Evolutionary conservation across 2,329 filamentous ascomycete species (phyloP).

Genomic region (Venturia nashicola): DNA sequence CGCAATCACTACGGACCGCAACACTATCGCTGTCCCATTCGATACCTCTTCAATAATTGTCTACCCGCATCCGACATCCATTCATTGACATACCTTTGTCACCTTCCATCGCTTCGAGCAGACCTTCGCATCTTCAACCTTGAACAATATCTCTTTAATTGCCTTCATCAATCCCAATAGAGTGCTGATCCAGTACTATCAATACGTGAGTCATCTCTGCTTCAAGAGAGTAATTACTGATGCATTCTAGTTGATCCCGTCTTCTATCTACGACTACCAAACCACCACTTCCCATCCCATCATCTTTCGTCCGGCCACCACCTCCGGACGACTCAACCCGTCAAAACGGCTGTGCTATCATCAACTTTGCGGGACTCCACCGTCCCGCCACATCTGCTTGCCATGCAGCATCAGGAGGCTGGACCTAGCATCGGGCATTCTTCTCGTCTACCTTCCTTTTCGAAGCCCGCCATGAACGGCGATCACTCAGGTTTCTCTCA

Average conservation of each 20-base stretch:
- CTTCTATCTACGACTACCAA: neutral
- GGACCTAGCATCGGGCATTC: constrained; percentile 46
- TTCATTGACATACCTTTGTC: neutral
- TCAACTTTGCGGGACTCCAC: constrained; percentile 69
- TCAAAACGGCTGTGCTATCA: constrained; percentile 75
- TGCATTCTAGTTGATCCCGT: neutral
- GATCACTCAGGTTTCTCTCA: constrained; percentile 86
- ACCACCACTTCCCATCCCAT: constrained; percentile 5
- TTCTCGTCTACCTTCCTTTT: constrained; percentile 50
- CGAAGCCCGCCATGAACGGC: constrained; percentile 61
- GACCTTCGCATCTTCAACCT: neutral
- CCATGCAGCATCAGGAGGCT: constrained; percentile 79
- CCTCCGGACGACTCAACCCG: constrained; percentile 45
- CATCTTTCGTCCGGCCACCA: constrained; percentile 24
- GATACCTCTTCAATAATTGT: neutral
- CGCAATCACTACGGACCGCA: neutral
- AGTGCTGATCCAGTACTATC: neutral
- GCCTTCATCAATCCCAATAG: neutral
- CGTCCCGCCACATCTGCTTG: constrained; percentile 74
- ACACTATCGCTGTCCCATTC: neutral
- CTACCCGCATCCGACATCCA: neutral
- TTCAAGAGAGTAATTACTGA: neutral
- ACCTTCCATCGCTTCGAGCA: neutral
- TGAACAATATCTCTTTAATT: neutral
- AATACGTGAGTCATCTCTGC: neutral